These are phyloP conservation scores for Solanum gandarillasii DNA, from an alignment of 257 asterid species.

Conservation along the genomic window DNA sequence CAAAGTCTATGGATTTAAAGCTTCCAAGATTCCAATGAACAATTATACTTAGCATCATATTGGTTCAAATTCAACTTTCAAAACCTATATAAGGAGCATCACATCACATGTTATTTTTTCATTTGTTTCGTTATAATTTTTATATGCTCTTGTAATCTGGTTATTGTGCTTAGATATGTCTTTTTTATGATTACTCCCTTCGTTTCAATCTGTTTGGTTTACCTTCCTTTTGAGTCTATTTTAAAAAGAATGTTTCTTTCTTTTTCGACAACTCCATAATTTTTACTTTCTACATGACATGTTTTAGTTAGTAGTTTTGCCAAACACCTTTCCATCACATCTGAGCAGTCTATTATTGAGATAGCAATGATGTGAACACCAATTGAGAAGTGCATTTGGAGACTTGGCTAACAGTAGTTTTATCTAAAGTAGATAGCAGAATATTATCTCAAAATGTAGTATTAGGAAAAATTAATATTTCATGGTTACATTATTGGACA, in stretches of 20 bases:
- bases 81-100: not conserved
- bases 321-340: not conserved
- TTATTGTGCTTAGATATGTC: not conserved
- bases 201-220: not conserved
- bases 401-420: not conserved
- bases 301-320: not conserved
- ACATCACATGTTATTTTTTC: not conserved
- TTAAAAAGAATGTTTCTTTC: fast-evolving
- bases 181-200: not conserved
- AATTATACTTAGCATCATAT: not conserved
- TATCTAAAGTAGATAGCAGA: not conserved
- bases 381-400: not conserved
- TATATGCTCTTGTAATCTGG: not conserved
- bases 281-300: not conserved
- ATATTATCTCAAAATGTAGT: not conserved
- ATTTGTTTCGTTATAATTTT: not conserved
- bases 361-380: not conserved
- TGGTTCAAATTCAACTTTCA: not conserved
- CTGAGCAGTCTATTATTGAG: not conserved
- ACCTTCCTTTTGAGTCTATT: not conserved
- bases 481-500: not conserved
- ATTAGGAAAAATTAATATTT: not conserved
- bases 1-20: not conserved
- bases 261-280: too few relatives aligned
- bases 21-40: not conserved